Conservation (phyloP, 441 rosid genomes). For the Euphorbia celastroides region DNA sequence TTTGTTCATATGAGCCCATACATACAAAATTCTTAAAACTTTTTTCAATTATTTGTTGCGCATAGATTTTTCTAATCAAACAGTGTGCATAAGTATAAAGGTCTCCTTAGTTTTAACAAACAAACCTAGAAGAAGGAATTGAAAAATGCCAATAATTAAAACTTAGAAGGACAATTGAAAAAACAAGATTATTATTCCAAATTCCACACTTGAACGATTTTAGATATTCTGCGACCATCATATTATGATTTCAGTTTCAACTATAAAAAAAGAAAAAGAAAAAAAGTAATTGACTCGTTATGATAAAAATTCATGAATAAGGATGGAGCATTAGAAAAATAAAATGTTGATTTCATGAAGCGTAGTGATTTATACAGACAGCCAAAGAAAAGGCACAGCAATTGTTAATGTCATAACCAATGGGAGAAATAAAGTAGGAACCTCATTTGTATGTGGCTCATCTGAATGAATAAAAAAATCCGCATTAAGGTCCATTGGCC, state of each 20-base stretch:
- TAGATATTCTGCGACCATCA: neutral
- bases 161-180: neutral
- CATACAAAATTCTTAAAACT: neutral
- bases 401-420: neutral
- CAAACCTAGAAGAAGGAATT: neutral
- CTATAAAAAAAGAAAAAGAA: neutral
- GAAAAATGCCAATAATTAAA: neutral
- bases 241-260: neutral
- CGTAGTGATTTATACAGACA: neutral
- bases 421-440: constrained; percentile 18
- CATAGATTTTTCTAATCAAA: neutral
- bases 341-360: neutral
- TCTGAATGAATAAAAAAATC: constrained; percentile 75
- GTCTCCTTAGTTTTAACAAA: neutral
- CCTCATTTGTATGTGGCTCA: constrained; percentile 38
- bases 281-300: neutral
- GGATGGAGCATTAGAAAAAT: neutral
- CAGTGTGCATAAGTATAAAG: neutral
- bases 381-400: neutral
- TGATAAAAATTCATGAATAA: neutral
- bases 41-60: neutral
- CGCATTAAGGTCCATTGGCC: constrained; percentile 68
- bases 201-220: neutral
- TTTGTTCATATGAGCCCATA: neutral
- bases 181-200: neutral